Evolutionary conservation across 2,329 filamentous ascomycete genomes (phyloP).

Genomic region (Exserohilum rostratum): DNA sequence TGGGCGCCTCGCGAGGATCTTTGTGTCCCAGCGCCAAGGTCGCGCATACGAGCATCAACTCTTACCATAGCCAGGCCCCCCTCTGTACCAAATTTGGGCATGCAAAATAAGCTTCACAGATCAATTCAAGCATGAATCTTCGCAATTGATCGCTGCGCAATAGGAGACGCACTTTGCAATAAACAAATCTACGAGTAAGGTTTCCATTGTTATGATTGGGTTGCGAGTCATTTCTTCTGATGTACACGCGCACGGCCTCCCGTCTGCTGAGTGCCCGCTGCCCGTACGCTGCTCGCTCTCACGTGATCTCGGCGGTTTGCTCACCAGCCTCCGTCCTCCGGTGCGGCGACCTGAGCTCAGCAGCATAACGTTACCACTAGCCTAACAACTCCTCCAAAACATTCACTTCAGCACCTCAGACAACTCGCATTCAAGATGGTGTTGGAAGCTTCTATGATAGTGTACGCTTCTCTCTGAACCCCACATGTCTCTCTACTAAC

Average conservation of each 20-base stretch:
- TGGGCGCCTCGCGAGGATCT: conserved; percentile 5
- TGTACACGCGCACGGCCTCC: conserved; percentile 11
- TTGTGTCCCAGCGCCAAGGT: neutral
- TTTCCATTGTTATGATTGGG: neutral
- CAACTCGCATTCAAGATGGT: conserved; percentile 72
- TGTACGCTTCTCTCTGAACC: conserved; percentile 56
- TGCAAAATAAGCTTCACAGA: neutral
- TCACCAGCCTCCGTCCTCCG: conserved; percentile 27
- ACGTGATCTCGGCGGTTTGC: conserved; percentile 15
- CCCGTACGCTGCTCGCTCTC: neutral
- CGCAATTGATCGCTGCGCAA: neutral
- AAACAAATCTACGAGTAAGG: conserved; percentile 2
- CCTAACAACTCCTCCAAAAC: conserved; percentile 15
- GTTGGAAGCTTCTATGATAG: conserved; percentile 98
- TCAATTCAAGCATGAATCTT: neutral
- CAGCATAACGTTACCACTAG: conserved; percentile 23
- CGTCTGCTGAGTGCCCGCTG: neutral
- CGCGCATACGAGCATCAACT: neutral
- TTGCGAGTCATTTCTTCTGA: conserved; percentile 7
- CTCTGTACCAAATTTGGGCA: neutral
- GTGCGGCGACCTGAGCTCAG: conserved; percentile 28
- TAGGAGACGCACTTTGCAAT: neutral
- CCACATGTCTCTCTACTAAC: conserved; percentile 25
- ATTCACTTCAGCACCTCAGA: conserved; percentile 5
- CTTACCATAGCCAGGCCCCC: neutral